phyloP scores from a whole-genome alignment of 179 eudicot species.

The Gypsophila paniculata region DNA sequence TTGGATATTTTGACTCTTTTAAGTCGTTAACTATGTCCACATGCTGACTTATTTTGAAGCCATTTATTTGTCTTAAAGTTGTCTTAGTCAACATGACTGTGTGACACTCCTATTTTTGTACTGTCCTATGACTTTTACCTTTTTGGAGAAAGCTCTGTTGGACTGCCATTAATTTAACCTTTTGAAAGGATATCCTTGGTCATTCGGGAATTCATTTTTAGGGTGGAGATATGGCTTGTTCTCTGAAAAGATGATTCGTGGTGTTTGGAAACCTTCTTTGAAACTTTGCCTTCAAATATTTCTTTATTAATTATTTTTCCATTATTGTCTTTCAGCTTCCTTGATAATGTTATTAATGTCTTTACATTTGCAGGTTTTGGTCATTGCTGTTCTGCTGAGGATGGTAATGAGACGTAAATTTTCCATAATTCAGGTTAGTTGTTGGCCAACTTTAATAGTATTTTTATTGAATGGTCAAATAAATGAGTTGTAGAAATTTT shows the following conservation, averaged over 20 bases:
- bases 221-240: not conserved
- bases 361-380: slow-evolving; percentile 62
- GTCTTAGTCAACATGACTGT: not conserved
- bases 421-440: slow-evolving; percentile 87
- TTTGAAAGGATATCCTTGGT: not conserved
- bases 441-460: not conserved
- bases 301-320: not conserved
- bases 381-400: slow-evolving; percentile 82
- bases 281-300: slow-evolving; percentile 3
- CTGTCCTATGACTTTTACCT: not conserved
- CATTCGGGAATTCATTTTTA: not conserved
- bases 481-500: not conserved
- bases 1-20: not conserved
- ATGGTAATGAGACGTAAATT: slow-evolving; percentile 82
- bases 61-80: not conserved
- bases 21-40: not conserved
- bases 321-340: not conserved
- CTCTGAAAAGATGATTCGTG: not conserved
- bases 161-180: not conserved
- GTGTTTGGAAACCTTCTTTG: not conserved
- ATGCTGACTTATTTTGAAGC: not conserved
- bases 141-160: not conserved
- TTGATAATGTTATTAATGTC: not conserved
- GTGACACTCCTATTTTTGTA: not conserved
- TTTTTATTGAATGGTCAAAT: slow-evolving; percentile 9